Percentiles rank a stretch among this genome's conserved stretches.
Conservation (phyloP, 164 flowering plant genomes). For the Aristolochia contorta region DNA sequence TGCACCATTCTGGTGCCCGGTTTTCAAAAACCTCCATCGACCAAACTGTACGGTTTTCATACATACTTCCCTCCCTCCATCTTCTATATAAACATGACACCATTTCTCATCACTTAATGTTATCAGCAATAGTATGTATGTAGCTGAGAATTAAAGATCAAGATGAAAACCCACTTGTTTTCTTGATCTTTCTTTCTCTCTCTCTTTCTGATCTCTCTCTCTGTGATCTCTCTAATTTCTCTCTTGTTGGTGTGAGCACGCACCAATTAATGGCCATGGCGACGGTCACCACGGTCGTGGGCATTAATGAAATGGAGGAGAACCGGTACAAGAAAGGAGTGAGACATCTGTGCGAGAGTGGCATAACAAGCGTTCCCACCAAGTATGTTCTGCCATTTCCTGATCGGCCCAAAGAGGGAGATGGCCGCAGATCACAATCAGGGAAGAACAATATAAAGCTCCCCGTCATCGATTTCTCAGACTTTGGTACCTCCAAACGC, state of each 20-base stretch:
- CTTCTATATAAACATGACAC: not conserved
- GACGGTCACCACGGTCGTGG: not conserved
- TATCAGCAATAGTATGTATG: too few species aligned
- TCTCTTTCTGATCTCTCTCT: not conserved
- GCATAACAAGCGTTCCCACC: slow-evolving; percentile 46
- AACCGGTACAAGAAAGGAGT: slow-evolving; percentile 61
- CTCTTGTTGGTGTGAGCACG: too few species aligned
- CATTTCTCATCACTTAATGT: not conserved
- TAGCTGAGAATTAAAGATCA: too few species aligned
- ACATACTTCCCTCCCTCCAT: not conserved
- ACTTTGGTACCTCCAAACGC: slow-evolving; percentile 47
- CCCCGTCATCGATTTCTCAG: slow-evolving; percentile 64
- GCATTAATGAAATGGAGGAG: slow-evolving; percentile 12
- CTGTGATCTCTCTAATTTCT: not conserved
- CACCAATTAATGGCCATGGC: slow-evolving; percentile 13
- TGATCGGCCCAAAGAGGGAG: slow-evolving; percentile 38
- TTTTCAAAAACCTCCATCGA: too few species aligned
- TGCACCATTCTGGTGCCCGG: not conserved
- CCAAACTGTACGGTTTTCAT: too few species aligned
- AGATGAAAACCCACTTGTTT: not conserved
- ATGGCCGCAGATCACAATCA: too few species aligned
- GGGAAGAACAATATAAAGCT: slow-evolving; percentile 28
- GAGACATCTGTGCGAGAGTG: slow-evolving; percentile 48
- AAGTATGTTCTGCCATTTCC: slow-evolving; percentile 59
- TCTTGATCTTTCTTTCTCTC: slow-evolving; percentile 1